Conservation (phyloP, 2,329 filamentous ascomycete species). For the Stachybotrys echinatus region DNA sequence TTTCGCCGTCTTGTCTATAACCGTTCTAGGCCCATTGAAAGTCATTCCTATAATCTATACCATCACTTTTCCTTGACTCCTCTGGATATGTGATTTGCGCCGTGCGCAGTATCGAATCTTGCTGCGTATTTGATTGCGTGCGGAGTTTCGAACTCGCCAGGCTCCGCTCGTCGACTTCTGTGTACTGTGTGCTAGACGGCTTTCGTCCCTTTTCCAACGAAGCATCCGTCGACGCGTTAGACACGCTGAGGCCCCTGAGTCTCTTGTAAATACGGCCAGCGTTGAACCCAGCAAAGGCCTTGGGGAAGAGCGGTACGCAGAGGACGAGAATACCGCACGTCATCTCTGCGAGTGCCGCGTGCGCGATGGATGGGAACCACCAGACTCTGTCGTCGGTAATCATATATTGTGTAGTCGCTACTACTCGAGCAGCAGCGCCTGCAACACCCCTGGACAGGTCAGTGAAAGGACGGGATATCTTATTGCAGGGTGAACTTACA, state of each 20-base stretch:
- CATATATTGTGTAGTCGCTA: background rate
- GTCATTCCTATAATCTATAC: background rate
- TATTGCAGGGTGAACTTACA: conserved; percentile 11
- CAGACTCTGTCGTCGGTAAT: background rate
- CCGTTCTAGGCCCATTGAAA: too few species aligned
- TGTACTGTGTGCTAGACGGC: background rate
- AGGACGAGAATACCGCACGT: background rate
- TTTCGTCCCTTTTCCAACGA: background rate
- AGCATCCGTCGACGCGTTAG: background rate
- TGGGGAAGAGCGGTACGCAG: background rate
- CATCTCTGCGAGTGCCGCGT: background rate
- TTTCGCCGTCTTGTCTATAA: too few species aligned
- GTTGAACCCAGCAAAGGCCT: background rate
- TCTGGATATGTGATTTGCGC: background rate
- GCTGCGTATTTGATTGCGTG: background rate
- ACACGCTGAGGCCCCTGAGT: background rate
- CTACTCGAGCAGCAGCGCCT: background rate
- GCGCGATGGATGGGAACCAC: background rate
- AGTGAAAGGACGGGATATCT: background rate
- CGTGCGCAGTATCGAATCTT: background rate
- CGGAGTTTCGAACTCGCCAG: background rate
- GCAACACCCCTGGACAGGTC: background rate
- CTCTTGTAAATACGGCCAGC: background rate
- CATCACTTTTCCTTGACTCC: background rate
- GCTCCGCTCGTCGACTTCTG: background rate